Evolutionary conservation across 768 basidiomycete species (phyloP).

Genomic region (Hygrophorus russula): DNA sequence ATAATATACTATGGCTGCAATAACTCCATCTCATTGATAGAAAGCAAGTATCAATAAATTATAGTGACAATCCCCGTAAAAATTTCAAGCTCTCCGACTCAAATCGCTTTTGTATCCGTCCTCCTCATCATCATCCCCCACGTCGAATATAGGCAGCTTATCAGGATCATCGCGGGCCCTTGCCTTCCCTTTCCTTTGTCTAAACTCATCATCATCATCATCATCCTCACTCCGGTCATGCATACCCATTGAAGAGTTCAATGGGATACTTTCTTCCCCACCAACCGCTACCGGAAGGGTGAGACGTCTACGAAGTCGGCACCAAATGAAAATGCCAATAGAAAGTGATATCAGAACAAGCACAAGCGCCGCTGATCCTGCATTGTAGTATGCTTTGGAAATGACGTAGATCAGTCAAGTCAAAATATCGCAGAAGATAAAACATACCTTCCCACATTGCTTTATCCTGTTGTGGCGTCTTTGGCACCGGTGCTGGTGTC

Average conservation of each 20-base stretch:
- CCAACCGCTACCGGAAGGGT: slow-evolving; percentile 24
- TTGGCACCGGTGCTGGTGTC: slow-evolving; percentile 27
- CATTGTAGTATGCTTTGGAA: slow-evolving; percentile 80
- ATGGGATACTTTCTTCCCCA: slow-evolving; percentile 62
- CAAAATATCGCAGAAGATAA: not conserved
- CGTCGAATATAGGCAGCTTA: slow-evolving; percentile 38
- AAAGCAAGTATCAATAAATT: not conserved
- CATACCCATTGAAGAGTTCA: slow-evolving; percentile 27
- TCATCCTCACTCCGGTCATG: slow-evolving; percentile 34
- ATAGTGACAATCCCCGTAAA: not conserved
- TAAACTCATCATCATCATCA: slow-evolving; percentile 20
- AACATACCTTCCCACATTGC: slow-evolving; percentile 83
- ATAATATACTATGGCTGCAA: not conserved
- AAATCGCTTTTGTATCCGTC: slow-evolving; percentile 21
- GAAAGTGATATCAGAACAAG: slow-evolving; percentile 58
- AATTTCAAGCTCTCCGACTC: too few relatives aligned
- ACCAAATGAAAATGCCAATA: slow-evolving; percentile 75
- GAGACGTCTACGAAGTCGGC: slow-evolving; percentile 43
- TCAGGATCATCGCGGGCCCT: slow-evolving; percentile 23
- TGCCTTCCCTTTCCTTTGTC: slow-evolving; percentile 37
- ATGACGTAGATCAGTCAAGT: slow-evolving; percentile 3
- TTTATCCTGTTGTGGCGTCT: slow-evolving; percentile 67
- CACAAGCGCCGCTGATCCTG: slow-evolving; percentile 79
- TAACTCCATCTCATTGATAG: not conserved
- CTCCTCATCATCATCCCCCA: slow-evolving; percentile 46